A percentile compares a stretch with the other conserved stretches of the same genome.
These are phyloP conservation scores for Salix exigua DNA, from an alignment of 345 rosid species.

Conservation along the genomic window DNA sequence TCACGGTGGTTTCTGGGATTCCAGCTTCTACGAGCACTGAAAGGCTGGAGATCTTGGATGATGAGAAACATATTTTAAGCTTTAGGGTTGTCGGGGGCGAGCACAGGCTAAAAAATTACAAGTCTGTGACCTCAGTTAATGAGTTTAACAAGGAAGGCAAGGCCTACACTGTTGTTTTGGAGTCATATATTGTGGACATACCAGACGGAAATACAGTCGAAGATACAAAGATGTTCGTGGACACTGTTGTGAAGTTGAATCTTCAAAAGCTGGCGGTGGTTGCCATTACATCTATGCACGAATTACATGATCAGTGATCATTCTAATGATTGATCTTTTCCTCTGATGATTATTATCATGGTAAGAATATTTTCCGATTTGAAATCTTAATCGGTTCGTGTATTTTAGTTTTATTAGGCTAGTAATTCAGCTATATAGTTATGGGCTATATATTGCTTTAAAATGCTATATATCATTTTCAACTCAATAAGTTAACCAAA, in stretches of 20 bases:
- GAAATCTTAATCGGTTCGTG: slow-evolving; percentile 1
- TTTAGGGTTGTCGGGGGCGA: slow-evolving; percentile 82
- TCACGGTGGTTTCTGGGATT: slow-evolving; percentile 67
- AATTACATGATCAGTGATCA: slow-evolving; percentile 37
- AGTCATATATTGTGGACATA: slow-evolving; percentile 75
- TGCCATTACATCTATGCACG: slow-evolving; percentile 45
- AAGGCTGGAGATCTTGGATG: slow-evolving; percentile 71
- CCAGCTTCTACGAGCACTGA: slow-evolving; percentile 88
- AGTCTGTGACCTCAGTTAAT: slow-evolving; percentile 71
- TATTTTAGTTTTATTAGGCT: neutral
- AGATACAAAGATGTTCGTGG: slow-evolving; percentile 83
- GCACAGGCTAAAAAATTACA: slow-evolving; percentile 68
- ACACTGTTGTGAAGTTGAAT: slow-evolving; percentile 87
- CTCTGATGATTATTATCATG: neutral
- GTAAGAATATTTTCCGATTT: neutral
- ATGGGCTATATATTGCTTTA: neutral
- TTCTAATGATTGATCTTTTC: neutral
- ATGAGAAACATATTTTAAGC: slow-evolving; percentile 60
- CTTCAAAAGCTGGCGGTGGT: slow-evolving; percentile 77
- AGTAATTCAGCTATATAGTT: neutral
- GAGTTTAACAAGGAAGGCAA: slow-evolving; percentile 45
- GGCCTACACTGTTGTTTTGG: slow-evolving; percentile 62
- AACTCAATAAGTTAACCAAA: neutral
- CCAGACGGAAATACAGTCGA: slow-evolving; percentile 74
- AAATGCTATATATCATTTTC: neutral